A percentile compares a stretch with the other conserved stretches of the same genome.
phyloP scores from a whole-genome alignment of 139 green algal species.

The Pycnococcus provasolii region DNA sequence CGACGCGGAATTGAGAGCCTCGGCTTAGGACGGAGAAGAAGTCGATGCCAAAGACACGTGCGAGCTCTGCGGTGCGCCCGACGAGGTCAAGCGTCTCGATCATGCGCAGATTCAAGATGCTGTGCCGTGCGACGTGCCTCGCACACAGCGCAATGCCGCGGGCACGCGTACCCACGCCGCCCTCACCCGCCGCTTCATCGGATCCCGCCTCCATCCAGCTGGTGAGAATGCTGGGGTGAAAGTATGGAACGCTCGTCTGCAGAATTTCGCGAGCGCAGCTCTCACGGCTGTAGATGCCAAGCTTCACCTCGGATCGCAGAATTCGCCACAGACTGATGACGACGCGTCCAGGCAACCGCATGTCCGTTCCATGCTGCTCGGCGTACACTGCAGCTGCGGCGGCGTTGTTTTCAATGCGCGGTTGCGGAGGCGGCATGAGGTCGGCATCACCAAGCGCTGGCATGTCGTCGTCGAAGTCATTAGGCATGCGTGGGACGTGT shows the following conservation, averaged over 20 bases:
- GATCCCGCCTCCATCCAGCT: conserved; percentile 58
- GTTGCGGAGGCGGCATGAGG: background rate
- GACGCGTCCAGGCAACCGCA: conserved; percentile 61
- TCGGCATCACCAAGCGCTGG: conserved; percentile 27
- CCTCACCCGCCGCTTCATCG: conserved; percentile 26
- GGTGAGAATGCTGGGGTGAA: conserved; percentile 49
- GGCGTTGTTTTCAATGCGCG: conserved; percentile 24
- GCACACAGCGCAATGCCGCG: too few relatives aligned
- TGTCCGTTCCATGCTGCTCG: conserved; percentile 44
- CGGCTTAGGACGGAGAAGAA: conserved; percentile 65
- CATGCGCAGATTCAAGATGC: conserved; percentile 60
- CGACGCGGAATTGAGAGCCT: conserved; percentile 81
- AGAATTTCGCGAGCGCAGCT: conserved; percentile 65
- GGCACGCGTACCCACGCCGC: conserved; percentile 3
- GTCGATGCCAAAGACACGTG: conserved; percentile 91
- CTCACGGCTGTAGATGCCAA: conserved; percentile 72
- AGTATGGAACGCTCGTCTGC: conserved; percentile 54
- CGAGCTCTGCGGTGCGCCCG: conserved; percentile 72
- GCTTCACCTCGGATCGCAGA: conserved; percentile 55
- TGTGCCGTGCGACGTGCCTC: conserved; percentile 27
- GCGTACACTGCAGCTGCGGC: conserved; percentile 66
- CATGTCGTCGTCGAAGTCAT: background rate
- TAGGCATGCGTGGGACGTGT: background rate
- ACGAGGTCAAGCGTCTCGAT: conserved; percentile 81
- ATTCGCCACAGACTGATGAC: conserved; percentile 89